Conservation (phyloP, 805 yeast genomes). For the Cyberlindnera suaveolens region DNA sequence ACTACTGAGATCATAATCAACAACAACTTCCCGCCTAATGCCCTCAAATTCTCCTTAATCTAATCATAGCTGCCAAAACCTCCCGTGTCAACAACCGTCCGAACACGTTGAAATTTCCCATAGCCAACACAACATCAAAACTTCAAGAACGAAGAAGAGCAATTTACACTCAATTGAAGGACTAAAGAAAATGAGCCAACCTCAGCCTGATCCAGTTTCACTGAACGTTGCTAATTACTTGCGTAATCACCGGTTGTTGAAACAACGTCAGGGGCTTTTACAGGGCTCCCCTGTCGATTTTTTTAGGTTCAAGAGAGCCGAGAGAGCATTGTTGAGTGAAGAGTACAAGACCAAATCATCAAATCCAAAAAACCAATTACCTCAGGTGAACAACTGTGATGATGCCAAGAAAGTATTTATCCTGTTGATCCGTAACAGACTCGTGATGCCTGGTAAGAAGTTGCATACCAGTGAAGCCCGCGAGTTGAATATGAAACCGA, state of each 20-base stretch:
- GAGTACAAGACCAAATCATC: conserved; percentile 54
- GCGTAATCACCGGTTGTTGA: conserved; percentile 59
- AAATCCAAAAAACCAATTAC: conserved; percentile 41
- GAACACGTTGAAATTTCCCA: conserved; percentile 4
- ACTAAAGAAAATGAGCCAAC: conserved; percentile 3
- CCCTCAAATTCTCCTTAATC: too few relatives aligned
- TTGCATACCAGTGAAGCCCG: conserved; percentile 63
- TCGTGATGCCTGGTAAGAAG: conserved; percentile 73
- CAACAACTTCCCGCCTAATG: too few relatives aligned
- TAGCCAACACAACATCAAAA: not conserved
- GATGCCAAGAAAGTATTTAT: conserved; percentile 62
- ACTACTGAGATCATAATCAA: too few relatives aligned
- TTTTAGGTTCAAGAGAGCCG: conserved; percentile 79
- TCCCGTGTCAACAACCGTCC: conserved; percentile 1
- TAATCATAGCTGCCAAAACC: not conserved
- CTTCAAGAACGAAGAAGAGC: not conserved
- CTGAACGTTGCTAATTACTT: conserved; percentile 66
- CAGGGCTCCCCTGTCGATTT: conserved; percentile 71
- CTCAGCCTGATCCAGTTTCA: conserved; percentile 43
- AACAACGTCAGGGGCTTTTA: conserved; percentile 76
- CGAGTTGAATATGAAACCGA: conserved; percentile 55
- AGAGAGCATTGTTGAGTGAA: conserved; percentile 68
- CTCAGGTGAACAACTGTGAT: conserved; percentile 42
- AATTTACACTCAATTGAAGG: conserved; percentile 1
- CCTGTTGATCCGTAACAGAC: conserved; percentile 60